Evolutionary conservation across 495 filamentous ascomycete species (phyloP).

Genomic region (Aspergillus panamensis): DNA sequence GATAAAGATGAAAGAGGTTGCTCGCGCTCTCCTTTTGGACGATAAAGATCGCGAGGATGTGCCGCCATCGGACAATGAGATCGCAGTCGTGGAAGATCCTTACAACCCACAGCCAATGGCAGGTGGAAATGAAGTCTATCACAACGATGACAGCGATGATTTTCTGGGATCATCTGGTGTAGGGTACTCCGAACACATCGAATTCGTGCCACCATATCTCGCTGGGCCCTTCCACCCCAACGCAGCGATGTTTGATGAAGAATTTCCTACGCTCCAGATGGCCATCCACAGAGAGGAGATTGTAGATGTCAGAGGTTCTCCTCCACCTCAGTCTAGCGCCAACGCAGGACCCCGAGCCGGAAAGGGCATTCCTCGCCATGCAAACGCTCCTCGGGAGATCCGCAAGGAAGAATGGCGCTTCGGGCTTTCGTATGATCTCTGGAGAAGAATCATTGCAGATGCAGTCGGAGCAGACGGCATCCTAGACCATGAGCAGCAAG

Average conservation of each 20-base stretch:
- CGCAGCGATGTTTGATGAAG: slow-evolving; percentile 13
- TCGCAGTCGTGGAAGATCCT: slow-evolving; percentile 3
- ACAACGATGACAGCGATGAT: not conserved
- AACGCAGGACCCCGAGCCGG: not conserved
- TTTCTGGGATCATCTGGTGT: no score
- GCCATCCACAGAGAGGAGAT: slow-evolving; percentile 4
- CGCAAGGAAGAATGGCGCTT: slow-evolving; percentile 20
- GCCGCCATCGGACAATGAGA: not conserved
- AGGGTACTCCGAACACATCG: slow-evolving; percentile 11
- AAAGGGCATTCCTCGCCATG: not conserved
- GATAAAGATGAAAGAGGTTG: slow-evolving; percentile 30
- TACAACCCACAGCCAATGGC: not conserved
- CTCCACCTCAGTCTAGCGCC: not conserved
- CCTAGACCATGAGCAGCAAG: slow-evolving; percentile 34
- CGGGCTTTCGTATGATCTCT: slow-evolving; percentile 30
- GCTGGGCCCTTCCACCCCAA: slow-evolving; percentile 20
- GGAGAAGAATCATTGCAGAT: slow-evolving; percentile 34
- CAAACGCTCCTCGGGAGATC: not conserved
- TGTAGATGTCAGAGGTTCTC: not conserved
- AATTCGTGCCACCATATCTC: not conserved
- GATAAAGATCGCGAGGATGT: slow-evolving; percentile 18
- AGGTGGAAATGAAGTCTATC: not conserved
- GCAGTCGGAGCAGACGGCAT: slow-evolving; percentile 31
- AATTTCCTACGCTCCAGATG: slow-evolving; percentile 19
- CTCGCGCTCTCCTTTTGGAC: slow-evolving; percentile 31